Conservation (phyloP, 805 yeast genomes). For the Cyberlindnera amylophila region DNA sequence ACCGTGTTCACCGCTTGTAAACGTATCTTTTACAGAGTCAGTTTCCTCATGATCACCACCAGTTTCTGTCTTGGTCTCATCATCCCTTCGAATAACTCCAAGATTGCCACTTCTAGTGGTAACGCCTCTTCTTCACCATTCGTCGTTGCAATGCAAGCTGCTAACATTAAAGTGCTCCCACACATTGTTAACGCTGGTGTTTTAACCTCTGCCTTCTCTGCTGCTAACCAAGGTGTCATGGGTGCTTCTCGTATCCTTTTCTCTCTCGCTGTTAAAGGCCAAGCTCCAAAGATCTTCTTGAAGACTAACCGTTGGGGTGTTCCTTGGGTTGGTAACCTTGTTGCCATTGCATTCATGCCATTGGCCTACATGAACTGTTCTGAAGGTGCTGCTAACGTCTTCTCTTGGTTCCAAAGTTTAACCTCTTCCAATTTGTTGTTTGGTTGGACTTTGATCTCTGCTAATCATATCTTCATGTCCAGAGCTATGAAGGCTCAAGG, state of each 20-base stretch:
- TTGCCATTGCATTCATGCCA: constrained; percentile 29
- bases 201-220: constrained; percentile 37
- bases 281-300: constrained; percentile 34
- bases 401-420: constrained; percentile 33
- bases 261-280: constrained; percentile 34
- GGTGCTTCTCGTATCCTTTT: constrained; percentile 31
- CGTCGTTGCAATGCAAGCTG: constrained; percentile 44
- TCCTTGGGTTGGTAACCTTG: constrained; percentile 30
- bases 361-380: constrained; percentile 33
- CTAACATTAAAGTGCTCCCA: constrained; percentile 35
- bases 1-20: constrained; percentile 56
- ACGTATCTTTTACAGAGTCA: constrained; percentile 29
- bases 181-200: constrained; percentile 16
- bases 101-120: constrained; percentile 29
- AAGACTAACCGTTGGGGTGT: constrained; percentile 31
- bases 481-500: constrained; percentile 38
- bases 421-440: constrained; percentile 30
- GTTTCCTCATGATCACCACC: constrained; percentile 27
- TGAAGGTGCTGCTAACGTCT: constrained; percentile 28
- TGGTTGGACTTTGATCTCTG: constrained; percentile 31
- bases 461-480: constrained; percentile 29
- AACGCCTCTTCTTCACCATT: constrained; percentile 34
- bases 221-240: constrained; percentile 30
- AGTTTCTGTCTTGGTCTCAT: constrained; percentile 32
- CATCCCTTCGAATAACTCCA: constrained; percentile 28